Base-by-base conservation (phyloP, 2,329 filamentous ascomycete genomes). In the Aspergillus pseudonomiae region DNA sequence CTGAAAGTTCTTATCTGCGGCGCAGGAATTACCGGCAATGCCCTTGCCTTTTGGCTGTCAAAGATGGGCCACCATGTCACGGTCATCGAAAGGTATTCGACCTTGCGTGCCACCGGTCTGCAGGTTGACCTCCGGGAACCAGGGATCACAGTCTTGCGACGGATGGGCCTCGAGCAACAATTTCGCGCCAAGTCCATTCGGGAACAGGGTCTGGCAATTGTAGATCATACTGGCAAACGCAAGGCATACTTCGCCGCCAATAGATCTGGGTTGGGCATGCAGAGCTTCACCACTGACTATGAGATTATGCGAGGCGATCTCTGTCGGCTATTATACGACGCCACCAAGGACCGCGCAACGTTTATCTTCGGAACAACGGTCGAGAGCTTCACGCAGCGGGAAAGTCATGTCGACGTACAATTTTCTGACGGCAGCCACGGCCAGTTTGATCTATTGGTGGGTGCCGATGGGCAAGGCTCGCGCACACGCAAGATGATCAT, bases 271-370 rank as follows among this genome's bases (percentile, higher is more conserved):
- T 62, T 74, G 36, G 74, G 74, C 2, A 32, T 66, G 12, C 76
- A 80, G 50, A 74, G 70, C 26, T 76, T 85, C 26, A 83, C 82
- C 0, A 78, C 76, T 0, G 84, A 87, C 26, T 82, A 80, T 41
- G 85, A 87, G 72, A 86, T 88, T 55, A 81, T 87, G 79, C 75
- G 85, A 11, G 84, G 83, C 0, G 83, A 86, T 60, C 66, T 88
- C 30, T 81, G 79, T 14, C 69, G 67, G 1, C 67, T 87, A 1
- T 61, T 87, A 0, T 78, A 83, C 52, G 70, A 75, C 28, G 62
- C 64, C 6, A 65, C 62, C 6, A 70, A 73, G 43, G 65, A 71
- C 2, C 46, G 85, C 87, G 69, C 67, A 1, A 68, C 68, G 21
- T 79, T 77, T 60, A 26, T 70, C 5, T 80, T 81, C 52, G 78